Conservation (phyloP, 2,329 filamentous ascomycete genomes). For the Alternaria sp. region DNA sequence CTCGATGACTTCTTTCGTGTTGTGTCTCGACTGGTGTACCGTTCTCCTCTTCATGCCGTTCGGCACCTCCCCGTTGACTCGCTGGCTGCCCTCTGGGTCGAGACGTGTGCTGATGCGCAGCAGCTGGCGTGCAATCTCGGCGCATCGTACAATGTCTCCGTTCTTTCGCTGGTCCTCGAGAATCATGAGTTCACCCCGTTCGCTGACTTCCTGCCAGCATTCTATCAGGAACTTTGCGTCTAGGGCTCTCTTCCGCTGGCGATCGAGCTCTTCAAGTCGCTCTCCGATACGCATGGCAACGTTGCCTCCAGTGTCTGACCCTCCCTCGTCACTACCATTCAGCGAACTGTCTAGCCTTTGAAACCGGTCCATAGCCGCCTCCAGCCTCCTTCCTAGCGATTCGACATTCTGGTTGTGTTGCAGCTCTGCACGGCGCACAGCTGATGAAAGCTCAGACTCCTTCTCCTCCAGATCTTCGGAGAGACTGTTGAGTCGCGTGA, state of each 20-base stretch:
- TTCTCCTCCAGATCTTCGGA: constrained; percentile 86
- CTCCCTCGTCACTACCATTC: constrained; percentile 68
- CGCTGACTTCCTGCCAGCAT: constrained; percentile 95
- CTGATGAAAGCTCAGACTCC: constrained; percentile 89
- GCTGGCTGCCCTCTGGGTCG: constrained; percentile 71
- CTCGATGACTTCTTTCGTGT: constrained; percentile 89
- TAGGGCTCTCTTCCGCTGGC: constrained; percentile 85
- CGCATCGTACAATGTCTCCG: constrained; percentile 91
- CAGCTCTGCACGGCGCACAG: constrained; percentile 87
- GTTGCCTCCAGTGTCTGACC: constrained; percentile 73
- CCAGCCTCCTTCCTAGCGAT: constrained; percentile 85
- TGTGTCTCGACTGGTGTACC: constrained; percentile 55
- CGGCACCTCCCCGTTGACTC: constrained; percentile 51
- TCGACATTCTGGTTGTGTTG: constrained; percentile 93
- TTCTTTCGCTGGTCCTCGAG: constrained; percentile 87
- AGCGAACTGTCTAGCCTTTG: constrained; percentile 86
- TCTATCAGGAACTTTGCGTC: constrained; percentile 96
- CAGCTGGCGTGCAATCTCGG: constrained; percentile 90
- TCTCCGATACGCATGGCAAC: constrained; percentile 95
- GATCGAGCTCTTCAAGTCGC: constrained; percentile 90
- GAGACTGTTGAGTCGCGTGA: constrained; percentile 73
- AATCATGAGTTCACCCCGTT: constrained; percentile 84
- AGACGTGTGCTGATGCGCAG: constrained; percentile 93
- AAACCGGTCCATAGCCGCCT: constrained; percentile 90
- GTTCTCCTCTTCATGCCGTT: constrained; percentile 59